phyloP scores from a whole-genome alignment of 148 eudicot genomes.

The Camellia sinensis region DNA sequence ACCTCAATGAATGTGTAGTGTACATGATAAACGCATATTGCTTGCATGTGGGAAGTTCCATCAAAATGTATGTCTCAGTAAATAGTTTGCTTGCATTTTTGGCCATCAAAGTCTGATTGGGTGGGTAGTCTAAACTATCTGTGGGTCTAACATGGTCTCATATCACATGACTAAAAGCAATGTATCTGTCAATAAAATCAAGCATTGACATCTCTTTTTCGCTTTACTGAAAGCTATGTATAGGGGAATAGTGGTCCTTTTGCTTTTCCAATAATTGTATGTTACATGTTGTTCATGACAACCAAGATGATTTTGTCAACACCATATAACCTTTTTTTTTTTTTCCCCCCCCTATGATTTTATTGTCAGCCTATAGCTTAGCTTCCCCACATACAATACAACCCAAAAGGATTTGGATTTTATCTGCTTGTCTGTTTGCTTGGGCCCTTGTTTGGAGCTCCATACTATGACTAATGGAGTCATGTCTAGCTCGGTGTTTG shows the following conservation, averaged over 20 bases:
- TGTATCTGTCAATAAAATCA: constrained; percentile 26
- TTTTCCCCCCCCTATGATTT: not conserved
- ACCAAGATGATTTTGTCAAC: constrained; percentile 26
- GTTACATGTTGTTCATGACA: constrained; percentile 19
- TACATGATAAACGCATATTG: too few relatives aligned
- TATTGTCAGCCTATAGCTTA: not conserved
- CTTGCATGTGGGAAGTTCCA: not conserved
- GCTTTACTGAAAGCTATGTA: constrained; percentile 11
- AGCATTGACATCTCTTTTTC: constrained; percentile 1
- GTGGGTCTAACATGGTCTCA: constrained; percentile 17
- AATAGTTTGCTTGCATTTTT: constrained; percentile 13
- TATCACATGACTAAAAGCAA: constrained; percentile 27
- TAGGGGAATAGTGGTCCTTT: constrained; percentile 19
- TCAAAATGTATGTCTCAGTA: not conserved
- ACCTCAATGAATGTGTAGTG: too few relatives aligned
- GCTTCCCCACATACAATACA: not conserved
- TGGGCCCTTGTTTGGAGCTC: not conserved
- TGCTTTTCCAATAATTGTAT: constrained; percentile 6
- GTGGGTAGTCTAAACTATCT: not conserved
- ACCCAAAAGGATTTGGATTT: not conserved
- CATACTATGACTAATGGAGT: not conserved
- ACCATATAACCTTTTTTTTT: not conserved
- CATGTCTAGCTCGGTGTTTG: not conserved
- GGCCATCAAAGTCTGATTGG: constrained; percentile 19
- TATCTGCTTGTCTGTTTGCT: constrained; percentile 6